Base-by-base conservation (phyloP, 2,329 filamentous ascomycete genomes). In the Colletotrichum sp. region DNA sequence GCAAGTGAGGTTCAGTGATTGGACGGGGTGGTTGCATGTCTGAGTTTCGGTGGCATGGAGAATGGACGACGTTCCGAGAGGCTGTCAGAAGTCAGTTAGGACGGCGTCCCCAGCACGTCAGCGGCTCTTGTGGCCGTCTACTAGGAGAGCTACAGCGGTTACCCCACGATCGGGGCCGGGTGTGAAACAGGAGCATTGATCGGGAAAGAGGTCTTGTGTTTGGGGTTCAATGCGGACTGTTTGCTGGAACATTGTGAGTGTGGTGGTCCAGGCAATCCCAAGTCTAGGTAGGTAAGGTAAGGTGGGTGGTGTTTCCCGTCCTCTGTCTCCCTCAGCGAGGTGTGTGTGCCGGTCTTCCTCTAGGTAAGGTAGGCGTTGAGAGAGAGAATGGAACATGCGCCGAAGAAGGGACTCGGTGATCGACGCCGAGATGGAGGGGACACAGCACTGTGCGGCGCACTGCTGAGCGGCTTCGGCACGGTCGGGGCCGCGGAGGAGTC, bases 171-270 rank as follows among this genome's bases (percentile, higher is more conserved):
- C 26, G 21, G 32, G 52, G 32, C 70, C 43, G 74, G 28, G 57
- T 28, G 55, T 75, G 74, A 75, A 75, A 75, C 74, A 65, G 57
- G 64, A 75, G 74, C 74, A 75, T 75, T 75, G 74, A 75, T 74
- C 74, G 65, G 64, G 36, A 72, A 15, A 55, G 64, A 63, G 61
- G 70, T 30, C 64, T 52, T 52, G 74, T 73, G 74, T 75, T 75
- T 75, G 74, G 74, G 34, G 74, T 73, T 75, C 48, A 34, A 72
- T 65, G 74, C 74, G 65, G 32, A 61, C 36, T 18, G 32, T 63
- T 70, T 63, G 36, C 57, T 70, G 67, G 67, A 70, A 70, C 67
- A n/a, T n/a, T 63, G 36, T n/a, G 67, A 63, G 67, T 70, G 16
- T 70, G 57, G 28, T 59, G 67, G 55, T 52, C 32, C 52, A 43